Percentiles rank a stretch among this genome's conserved stretches.
These are phyloP conservation scores for Anastatica hierochuntica DNA, from an alignment of 345 rosid genomes.

Conservation along the genomic window DNA sequence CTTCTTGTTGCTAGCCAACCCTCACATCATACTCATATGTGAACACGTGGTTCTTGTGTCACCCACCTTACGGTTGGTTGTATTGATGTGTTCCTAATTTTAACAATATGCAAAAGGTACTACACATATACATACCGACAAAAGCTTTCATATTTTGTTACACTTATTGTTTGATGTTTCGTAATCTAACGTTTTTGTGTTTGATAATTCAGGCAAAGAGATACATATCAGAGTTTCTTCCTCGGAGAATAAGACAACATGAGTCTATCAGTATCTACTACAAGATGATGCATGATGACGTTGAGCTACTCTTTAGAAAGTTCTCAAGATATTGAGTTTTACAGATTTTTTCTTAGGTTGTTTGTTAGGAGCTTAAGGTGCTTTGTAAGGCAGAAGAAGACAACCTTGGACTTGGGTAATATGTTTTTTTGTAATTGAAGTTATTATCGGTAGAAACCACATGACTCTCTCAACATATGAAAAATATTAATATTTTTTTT, in stretches of 20 bases:
- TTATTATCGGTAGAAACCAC: too few species aligned
- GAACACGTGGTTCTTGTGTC: too few species aligned
- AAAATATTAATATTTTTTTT: too few species aligned
- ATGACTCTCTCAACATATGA: too few species aligned
- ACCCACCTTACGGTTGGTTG: too few species aligned
- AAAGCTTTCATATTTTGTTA: too few species aligned
- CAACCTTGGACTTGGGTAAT: constrained; percentile 62
- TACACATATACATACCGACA: background rate
- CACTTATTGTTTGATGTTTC: too few species aligned
- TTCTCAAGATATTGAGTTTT: constrained; percentile 45
- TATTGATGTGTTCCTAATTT: too few species aligned
- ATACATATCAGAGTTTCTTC: constrained; percentile 81
- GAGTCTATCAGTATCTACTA: constrained; percentile 36
- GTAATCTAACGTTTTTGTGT: constrained; percentile 9
- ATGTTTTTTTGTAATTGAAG: too few species aligned
- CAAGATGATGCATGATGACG: constrained; percentile 55
- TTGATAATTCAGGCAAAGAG: constrained; percentile 52
- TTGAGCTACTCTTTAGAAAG: constrained; percentile 66
- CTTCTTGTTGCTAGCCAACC: too few species aligned
- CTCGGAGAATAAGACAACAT: constrained; percentile 60
- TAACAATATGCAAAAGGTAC: too few species aligned
- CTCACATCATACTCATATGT: too few species aligned
- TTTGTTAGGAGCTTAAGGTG: constrained; percentile 71
- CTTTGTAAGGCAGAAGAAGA: constrained; percentile 50
- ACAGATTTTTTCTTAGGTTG: background rate